Evolutionary conservation across 164 flowering plant genomes (phyloP).

Genomic region (Hamamelis virginiana): DNA sequence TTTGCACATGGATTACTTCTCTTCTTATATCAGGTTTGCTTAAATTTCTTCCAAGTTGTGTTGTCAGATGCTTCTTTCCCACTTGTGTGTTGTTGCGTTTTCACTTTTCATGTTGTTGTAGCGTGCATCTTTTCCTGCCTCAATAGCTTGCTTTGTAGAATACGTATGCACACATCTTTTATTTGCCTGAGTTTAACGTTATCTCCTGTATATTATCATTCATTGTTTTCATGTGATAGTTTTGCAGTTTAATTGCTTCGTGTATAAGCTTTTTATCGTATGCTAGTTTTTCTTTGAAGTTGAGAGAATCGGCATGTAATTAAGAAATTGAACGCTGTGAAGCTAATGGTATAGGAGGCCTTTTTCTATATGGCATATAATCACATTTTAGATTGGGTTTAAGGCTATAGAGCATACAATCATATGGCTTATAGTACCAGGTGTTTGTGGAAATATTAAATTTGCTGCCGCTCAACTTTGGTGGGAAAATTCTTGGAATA

Average conservation of each 20-base stretch:
- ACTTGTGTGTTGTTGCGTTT: background rate
- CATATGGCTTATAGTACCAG: too few relatives aligned
- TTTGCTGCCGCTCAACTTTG: too few relatives aligned
- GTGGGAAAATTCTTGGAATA: too few relatives aligned
- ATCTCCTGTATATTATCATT: background rate
- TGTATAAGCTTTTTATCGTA: too few relatives aligned
- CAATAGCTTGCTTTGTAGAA: background rate
- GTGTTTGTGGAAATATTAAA: too few relatives aligned
- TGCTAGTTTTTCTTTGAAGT: too few relatives aligned
- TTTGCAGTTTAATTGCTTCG: background rate
- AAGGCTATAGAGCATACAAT: too few relatives aligned
- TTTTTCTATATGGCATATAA: background rate
- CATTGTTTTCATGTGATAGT: background rate
- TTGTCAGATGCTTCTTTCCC: background rate
- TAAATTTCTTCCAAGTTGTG: background rate
- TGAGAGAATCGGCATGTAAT: background rate
- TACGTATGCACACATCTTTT: background rate
- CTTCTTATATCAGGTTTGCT: slow-evolving; percentile 86
- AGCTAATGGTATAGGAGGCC: background rate
- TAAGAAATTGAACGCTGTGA: background rate
- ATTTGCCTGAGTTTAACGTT: background rate
- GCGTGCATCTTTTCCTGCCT: background rate
- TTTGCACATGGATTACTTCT: slow-evolving; percentile 94
- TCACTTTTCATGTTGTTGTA: background rate
- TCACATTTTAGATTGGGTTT: background rate